Conservation (phyloP, 2,329 filamentous ascomycete species). For the Colletotrichum theobromicola region DNA sequence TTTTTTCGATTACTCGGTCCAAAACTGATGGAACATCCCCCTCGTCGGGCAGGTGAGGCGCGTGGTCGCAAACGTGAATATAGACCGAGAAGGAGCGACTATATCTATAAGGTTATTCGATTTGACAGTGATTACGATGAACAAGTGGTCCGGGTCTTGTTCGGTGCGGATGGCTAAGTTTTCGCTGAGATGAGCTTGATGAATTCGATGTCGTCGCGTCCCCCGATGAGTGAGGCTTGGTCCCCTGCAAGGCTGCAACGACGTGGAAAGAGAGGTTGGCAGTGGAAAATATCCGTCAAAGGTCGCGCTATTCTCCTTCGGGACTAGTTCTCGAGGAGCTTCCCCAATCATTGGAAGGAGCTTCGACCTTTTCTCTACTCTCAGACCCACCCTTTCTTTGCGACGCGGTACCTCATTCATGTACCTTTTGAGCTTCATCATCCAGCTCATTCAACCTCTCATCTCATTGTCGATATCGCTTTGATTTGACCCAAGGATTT, state of each 20-base stretch:
- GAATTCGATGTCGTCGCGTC: slow-evolving; percentile 11
- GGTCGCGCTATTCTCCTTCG: not conserved
- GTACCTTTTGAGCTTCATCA: not conserved
- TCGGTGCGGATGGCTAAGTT: not conserved
- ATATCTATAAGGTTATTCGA: not conserved
- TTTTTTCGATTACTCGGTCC: not conserved
- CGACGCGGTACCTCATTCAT: not conserved
- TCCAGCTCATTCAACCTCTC: not conserved
- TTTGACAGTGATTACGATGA: not conserved
- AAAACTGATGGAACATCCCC: not conserved
- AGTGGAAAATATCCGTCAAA: slow-evolving; percentile 15
- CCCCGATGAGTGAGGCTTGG: slow-evolving; percentile 9
- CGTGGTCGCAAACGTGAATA: not conserved
- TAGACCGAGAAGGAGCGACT: not conserved
- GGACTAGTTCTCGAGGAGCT: not conserved
- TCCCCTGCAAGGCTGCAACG: slow-evolving; percentile 16
- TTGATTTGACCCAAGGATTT: not conserved
- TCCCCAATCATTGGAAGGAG: not conserved
- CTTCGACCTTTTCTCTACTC: not conserved
- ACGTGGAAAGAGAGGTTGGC: slow-evolving; percentile 5
- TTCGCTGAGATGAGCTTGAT: not conserved
- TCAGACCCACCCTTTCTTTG: not conserved
- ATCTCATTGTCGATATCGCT: not conserved
- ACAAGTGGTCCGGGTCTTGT: not conserved
- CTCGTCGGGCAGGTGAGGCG: not conserved